Evolutionary conservation across 306 rosid genomes (phyloP).

Genomic region (Quercus glauca): DNA sequence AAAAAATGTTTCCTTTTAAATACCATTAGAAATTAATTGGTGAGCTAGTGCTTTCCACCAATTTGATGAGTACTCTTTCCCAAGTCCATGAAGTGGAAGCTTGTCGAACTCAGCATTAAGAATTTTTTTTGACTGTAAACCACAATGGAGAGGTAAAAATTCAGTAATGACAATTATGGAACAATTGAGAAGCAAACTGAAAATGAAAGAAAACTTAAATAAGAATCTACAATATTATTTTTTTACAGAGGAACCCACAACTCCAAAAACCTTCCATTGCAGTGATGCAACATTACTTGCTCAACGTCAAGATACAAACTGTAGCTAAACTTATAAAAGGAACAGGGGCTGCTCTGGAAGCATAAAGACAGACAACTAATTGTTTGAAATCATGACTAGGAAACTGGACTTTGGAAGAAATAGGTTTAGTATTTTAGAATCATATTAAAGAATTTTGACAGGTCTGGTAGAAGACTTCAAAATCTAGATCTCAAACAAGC

Average conservation of each 20-base stretch:
- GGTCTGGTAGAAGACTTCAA: no score
- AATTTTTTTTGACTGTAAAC: slow-evolving; percentile 66
- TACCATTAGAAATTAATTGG: slow-evolving; percentile 70
- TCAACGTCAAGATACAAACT: not conserved
- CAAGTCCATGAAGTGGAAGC: slow-evolving; percentile 94
- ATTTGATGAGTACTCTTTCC: slow-evolving; percentile 66
- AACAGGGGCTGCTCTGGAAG: not conserved
- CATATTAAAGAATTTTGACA: no score
- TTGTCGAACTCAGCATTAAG: slow-evolving; percentile 62
- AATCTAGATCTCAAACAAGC: no score
- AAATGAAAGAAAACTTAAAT: slow-evolving; percentile 4
- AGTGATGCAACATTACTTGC: not conserved
- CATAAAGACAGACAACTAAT: no score
- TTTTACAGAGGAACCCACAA: not conserved
- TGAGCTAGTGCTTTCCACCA: slow-evolving; percentile 94
- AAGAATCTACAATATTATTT: not conserved
- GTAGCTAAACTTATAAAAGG: not conserved
- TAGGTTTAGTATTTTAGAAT: no score
- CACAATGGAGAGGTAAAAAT: slow-evolving; percentile 30
- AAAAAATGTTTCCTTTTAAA: slow-evolving; percentile 16
- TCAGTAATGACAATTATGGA: slow-evolving; percentile 17
- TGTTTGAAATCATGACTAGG: no score
- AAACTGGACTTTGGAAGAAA: not conserved
- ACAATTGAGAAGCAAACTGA: slow-evolving; percentile 14
- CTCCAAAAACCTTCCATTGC: slow-evolving; percentile 1